Evolutionary conservation across 441 rosid genomes (phyloP).

Genomic region (Populus hybrid): DNA sequence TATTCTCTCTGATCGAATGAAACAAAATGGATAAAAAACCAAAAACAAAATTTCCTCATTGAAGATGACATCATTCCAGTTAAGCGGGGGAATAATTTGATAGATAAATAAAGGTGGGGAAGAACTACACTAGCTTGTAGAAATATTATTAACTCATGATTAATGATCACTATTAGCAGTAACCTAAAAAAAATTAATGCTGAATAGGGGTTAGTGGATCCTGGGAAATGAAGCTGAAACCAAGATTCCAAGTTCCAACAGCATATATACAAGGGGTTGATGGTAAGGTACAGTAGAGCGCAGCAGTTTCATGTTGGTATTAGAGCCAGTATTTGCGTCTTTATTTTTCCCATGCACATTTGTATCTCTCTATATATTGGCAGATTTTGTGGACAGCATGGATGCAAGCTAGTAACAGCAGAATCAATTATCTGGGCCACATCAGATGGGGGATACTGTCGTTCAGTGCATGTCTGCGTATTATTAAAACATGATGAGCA

Average conservation of each 20-base stretch:
- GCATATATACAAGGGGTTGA: conserved; percentile 11
- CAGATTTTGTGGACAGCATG: conserved; percentile 73
- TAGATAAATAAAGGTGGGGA: neutral
- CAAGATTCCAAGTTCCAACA: conserved; percentile 12
- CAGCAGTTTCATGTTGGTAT: conserved; percentile 59
- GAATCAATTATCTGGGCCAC: conserved; percentile 87
- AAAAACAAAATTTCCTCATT: conserved; percentile 1
- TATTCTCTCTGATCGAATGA: neutral
- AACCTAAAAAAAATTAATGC: neutral
- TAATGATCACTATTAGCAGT: neutral
- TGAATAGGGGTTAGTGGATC: neutral
- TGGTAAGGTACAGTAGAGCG: neutral
- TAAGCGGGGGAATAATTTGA: neutral
- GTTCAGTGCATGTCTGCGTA: conserved; percentile 59
- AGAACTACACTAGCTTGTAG: neutral
- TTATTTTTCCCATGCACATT: conserved; percentile 91
- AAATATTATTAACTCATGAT: no score
- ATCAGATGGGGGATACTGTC: conserved; percentile 82
- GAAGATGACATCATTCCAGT: neutral
- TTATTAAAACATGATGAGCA: conserved; percentile 10
- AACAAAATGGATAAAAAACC: neutral
- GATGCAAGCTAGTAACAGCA: conserved; percentile 79
- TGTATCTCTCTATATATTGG: conserved; percentile 83
- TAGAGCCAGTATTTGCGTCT: conserved; percentile 85
- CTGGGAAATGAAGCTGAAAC: neutral